These are phyloP conservation scores for Debaryomyces sp. DNA, from an alignment of 1,139 yeast species.

Conservation along the genomic window DNA sequence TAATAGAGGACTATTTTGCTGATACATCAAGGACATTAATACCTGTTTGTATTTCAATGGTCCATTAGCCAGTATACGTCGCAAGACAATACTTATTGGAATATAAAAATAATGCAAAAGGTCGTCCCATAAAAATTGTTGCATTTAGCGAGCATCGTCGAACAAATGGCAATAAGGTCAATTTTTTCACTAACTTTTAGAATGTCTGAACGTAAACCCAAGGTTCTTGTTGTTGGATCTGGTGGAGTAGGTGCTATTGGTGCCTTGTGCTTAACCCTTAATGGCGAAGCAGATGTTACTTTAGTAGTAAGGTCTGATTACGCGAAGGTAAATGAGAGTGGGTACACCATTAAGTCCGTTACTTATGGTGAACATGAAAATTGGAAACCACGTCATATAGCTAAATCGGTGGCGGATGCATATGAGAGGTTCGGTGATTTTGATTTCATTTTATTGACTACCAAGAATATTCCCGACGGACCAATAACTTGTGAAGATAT, in stretches of 20 bases:
- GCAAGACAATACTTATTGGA: no score
- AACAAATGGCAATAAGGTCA: no score
- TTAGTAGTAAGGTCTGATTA: conserved; percentile 49
- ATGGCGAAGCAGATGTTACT: conserved; percentile 55
- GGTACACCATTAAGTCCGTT: conserved; percentile 61
- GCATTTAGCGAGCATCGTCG: no score
- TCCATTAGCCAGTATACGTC: no score
- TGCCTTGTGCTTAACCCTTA: conserved; percentile 56
- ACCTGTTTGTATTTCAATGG: no score
- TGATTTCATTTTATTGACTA: conserved; percentile 68
- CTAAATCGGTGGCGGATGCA: conserved; percentile 49
- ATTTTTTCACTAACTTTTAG: neutral
- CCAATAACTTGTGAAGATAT: conserved; percentile 57
- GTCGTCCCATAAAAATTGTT: no score
- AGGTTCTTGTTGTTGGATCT: conserved; percentile 44
- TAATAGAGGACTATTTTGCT: no score
- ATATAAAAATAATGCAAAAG: no score
- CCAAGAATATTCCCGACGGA: conserved; percentile 75
- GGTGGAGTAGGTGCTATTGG: conserved; percentile 73
- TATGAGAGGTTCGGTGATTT: conserved; percentile 47
- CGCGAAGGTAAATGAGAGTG: conserved; percentile 22
- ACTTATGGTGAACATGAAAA: conserved; percentile 58
- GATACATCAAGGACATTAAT: no score
- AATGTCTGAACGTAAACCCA: conserved; percentile 10
- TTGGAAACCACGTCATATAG: conserved; percentile 58